These are phyloP conservation scores for Eragrostis nindensis DNA, from an alignment of 176 grass and related monocot genomes.

Conservation along the genomic window DNA sequence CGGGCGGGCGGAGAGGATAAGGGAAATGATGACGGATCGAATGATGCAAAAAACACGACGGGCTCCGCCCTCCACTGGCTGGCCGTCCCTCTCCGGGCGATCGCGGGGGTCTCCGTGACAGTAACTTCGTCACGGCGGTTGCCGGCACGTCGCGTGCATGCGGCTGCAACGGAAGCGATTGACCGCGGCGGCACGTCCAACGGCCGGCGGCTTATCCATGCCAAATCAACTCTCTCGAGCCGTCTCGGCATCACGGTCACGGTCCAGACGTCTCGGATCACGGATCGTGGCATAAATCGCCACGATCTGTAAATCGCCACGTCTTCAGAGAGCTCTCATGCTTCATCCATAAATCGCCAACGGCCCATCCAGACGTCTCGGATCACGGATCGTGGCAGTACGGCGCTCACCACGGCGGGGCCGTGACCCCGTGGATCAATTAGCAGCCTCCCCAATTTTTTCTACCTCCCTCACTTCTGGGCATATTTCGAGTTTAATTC, in stretches of 20 bases:
- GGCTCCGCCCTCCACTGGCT: neutral
- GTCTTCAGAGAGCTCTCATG: too few species aligned
- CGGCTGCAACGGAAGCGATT: neutral
- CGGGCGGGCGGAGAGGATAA: neutral
- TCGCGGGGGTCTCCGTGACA: slow-evolving; percentile 32
- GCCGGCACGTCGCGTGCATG: neutral
- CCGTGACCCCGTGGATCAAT: too few species aligned
- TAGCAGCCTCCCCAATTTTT: too few species aligned
- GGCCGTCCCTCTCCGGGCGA: slow-evolving; percentile 13
- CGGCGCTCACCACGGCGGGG: too few species aligned
- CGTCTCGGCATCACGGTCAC: neutral
- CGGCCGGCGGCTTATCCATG: neutral
- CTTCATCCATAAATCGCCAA: too few species aligned
- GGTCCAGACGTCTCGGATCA: too few species aligned
- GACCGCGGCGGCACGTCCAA: neutral
- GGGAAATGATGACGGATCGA: slow-evolving; percentile 22
- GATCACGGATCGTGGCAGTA: too few species aligned
- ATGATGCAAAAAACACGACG: neutral
- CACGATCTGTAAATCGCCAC: too few species aligned
- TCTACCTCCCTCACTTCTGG: too few species aligned
- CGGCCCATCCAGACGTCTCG: too few species aligned
- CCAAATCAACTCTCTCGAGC: neutral
- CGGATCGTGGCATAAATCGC: too few species aligned
- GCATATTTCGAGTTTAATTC: too few species aligned
- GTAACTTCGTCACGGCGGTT: slow-evolving; percentile 7